Evolutionary conservation across 2,329 filamentous ascomycete genomes (phyloP).

Genomic region (Talaromyces atroroseus): DNA sequence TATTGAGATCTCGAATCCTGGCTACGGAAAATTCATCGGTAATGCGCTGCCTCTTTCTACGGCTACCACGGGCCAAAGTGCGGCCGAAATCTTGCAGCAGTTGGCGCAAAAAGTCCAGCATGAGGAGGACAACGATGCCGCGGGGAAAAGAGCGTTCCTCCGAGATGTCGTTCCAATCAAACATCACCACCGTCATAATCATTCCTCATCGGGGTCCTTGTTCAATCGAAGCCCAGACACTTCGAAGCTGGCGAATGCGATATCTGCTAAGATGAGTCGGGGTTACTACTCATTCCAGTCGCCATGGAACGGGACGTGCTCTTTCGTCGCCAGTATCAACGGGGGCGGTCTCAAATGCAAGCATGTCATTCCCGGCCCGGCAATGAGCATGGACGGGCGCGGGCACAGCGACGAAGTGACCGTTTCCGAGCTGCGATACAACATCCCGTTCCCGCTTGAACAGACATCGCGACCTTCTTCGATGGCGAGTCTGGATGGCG

Average conservation of each 20-base stretch:
- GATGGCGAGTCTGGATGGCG: slow-evolving; percentile 17
- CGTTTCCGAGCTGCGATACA: slow-evolving; percentile 85
- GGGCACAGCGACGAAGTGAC: slow-evolving; percentile 36
- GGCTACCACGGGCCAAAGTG: slow-evolving; percentile 20
- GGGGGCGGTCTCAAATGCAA: slow-evolving; percentile 71
- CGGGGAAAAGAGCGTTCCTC: not conserved
- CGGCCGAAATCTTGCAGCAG: slow-evolving; percentile 7
- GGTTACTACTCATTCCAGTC: slow-evolving; percentile 68
- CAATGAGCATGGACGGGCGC: slow-evolving; percentile 10
- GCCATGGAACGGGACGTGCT: slow-evolving; percentile 82
- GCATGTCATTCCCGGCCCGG: slow-evolving; percentile 54
- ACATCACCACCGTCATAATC: not conserved
- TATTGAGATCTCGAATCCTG: slow-evolving; percentile 55
- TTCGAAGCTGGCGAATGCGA: slow-evolving; percentile 4
- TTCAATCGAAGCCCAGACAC: slow-evolving; percentile 9
- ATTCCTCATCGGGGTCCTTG: slow-evolving; percentile 4
- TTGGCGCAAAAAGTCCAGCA: slow-evolving; percentile 3
- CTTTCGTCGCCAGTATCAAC: slow-evolving; percentile 72
- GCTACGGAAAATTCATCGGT: slow-evolving; percentile 54
- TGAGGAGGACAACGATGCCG: not conserved
- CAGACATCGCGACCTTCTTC: slow-evolving; percentile 21
- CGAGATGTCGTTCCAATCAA: slow-evolving; percentile 9
- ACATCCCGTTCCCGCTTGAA: slow-evolving; percentile 56
- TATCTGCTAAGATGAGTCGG: slow-evolving; percentile 28
- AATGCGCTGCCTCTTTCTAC: slow-evolving; percentile 33